Conservation (phyloP, 1,139 yeast species). For the Suzukiozyma palmioleophila region DNA sequence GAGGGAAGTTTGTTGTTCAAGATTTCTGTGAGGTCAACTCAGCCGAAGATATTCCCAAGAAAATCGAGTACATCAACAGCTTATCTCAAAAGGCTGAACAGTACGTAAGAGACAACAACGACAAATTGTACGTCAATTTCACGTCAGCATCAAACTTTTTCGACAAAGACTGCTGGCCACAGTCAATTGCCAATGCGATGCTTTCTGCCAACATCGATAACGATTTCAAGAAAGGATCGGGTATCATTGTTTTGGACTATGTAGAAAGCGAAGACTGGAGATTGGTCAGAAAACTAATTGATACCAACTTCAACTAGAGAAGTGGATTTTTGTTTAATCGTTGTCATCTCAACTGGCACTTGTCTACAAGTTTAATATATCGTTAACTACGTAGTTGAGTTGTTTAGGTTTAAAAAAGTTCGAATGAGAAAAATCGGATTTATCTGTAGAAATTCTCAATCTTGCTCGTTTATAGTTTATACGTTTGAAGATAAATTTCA, state of each 20-base stretch:
- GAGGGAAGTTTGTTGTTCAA: conserved; percentile 62
- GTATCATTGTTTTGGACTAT: conserved; percentile 66
- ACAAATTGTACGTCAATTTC: conserved; percentile 66
- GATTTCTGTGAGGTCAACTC: conserved; percentile 66
- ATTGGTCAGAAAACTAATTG: conserved; percentile 47
- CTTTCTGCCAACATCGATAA: conserved; percentile 42
- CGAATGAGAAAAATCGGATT: no score
- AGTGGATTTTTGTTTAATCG: neutral
- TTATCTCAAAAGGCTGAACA: conserved; percentile 52
- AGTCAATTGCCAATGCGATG: conserved; percentile 56
- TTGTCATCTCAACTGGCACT: no score
- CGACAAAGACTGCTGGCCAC: conserved; percentile 74
- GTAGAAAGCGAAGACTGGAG: conserved; percentile 63
- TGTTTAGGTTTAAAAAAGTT: no score
- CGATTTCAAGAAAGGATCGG: conserved; percentile 49
- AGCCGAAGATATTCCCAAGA: conserved; percentile 51
- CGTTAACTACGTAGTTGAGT: no score
- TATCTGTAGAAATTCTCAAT: no score
- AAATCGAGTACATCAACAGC: conserved; percentile 53
- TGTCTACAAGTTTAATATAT: no score
- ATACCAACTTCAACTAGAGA: conserved; percentile 44
- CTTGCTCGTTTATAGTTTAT: no score
- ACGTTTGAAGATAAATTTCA: no score
- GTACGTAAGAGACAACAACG: conserved; percentile 45
- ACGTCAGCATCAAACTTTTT: conserved; percentile 74